Base-by-base conservation (phyloP, 805 yeast species). In the Ogataea wickerhamii region DNA sequence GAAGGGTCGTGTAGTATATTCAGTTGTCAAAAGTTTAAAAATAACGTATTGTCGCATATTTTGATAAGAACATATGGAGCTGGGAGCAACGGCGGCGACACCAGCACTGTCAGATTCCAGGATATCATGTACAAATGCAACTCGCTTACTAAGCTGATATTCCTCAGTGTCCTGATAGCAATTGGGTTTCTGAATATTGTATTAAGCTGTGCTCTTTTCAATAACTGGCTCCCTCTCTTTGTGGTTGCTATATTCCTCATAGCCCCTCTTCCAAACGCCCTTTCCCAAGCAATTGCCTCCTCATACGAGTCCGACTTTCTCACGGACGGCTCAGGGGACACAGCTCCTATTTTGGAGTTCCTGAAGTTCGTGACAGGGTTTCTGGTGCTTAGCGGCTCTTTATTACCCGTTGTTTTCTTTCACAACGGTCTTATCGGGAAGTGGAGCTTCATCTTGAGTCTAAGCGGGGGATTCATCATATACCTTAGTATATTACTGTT, bases 121-220 rank as follows among this genome's bases (percentile, higher is more conserved):
- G 24, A 17, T 13, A 27, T 18, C 12, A 46, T 49, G 49, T 44
- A 42, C 36, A 51, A 49, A 39, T 42, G 41, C 22, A 70, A 79
- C 42, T 91, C 94, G 12, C 66, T 87, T 44, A 79, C 86, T 33
- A 84, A 79, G 55, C 81, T 87, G 48, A 82, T 87, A 28, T 79
- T 80, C 13, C 74, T 87, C 22, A 77, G 91, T 13, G 68, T 81
- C 29, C 74, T 89, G 29, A 72, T 91, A 29, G 91, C 98, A 2
- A 71, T 87, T 50, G 98, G 98, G 12, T 89, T 91, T 53, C 74
- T 91, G 20, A 72, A 89, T 49, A 93, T 89, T 31, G 82, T 91
- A 20, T 69, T 93, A 27, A 84, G 95, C 37, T 87, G 96, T 51
- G 91, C 91, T 3, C 69, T 93, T 18, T 87, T 74, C 65, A 79